A percentile compares a stretch with the other conserved stretches of the same genome.
Evolutionary conservation across 129 eudicot species (phyloP).

Genomic region (Smallanthus sonchifolius): DNA sequence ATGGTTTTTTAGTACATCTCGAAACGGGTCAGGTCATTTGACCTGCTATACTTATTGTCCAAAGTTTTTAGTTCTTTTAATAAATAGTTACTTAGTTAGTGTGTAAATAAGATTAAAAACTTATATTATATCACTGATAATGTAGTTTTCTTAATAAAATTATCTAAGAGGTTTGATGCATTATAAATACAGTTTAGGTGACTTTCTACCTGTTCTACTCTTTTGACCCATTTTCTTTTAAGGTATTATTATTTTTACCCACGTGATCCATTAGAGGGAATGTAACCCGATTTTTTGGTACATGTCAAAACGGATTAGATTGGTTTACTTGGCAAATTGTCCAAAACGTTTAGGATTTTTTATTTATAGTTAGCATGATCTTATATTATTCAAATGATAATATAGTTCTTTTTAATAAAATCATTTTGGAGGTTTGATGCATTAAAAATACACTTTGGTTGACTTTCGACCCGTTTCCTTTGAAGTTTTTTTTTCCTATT

Average conservation of each 20-base stretch:
- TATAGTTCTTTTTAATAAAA: not conserved
- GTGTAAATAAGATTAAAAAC: not conserved
- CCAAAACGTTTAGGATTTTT: not conserved
- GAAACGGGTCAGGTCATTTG: not conserved
- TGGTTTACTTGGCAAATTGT: not conserved
- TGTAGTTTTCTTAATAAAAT: not conserved
- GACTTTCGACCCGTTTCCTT: not conserved
- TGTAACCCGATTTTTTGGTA: not conserved
- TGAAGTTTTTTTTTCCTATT: not conserved
- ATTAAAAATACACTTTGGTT: not conserved
- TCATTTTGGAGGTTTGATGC: not conserved
- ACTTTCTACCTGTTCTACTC: not conserved
- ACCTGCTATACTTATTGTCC: not conserved
- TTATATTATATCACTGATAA: not conserved
- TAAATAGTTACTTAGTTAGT: not conserved
- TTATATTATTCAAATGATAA: not conserved
- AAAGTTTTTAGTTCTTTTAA: not conserved
- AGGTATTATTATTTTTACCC: not conserved
- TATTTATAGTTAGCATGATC: not conserved
- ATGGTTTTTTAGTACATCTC: not conserved
- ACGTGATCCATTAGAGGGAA: not conserved
- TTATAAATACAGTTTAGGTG: not conserved
- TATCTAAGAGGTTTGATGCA: not conserved
- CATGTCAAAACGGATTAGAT: not conserved
- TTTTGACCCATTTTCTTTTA: not conserved